Evolutionary conservation across 140 eudicot genomes (phyloP).

Genomic region (Senecio squalidus): DNA sequence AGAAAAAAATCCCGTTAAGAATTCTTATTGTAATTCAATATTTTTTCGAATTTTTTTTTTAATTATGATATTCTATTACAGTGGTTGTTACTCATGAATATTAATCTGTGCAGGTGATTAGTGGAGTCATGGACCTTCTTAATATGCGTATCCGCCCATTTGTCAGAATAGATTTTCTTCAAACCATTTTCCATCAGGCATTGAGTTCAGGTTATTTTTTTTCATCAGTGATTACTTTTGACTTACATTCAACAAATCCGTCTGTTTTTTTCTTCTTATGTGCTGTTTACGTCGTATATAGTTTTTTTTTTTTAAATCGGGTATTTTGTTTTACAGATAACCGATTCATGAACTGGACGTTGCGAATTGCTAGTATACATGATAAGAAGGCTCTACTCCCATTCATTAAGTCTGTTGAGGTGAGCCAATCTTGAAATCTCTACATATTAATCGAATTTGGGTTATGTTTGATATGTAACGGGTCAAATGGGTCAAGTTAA

Average conservation of each 20-base stretch:
- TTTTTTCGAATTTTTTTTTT: too few species aligned
- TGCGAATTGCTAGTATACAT: constrained; percentile 67
- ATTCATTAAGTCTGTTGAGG: constrained; percentile 76
- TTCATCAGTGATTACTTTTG: not conserved
- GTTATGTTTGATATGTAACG: too few species aligned
- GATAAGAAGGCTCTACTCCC: constrained; percentile 69
- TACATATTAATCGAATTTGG: too few species aligned
- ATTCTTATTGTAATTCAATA: too few species aligned
- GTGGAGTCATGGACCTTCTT: constrained; percentile 71
- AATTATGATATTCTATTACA: too few species aligned
- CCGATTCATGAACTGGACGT: constrained; percentile 75
- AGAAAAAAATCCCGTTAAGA: not conserved
- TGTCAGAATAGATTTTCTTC: constrained; percentile 82
- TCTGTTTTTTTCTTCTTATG: not conserved
- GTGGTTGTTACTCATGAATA: constrained; percentile 14
- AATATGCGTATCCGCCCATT: constrained; percentile 67
- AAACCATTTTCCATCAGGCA: constrained; percentile 61
- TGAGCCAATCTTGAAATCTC: constrained; percentile 17
- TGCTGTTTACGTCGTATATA: not conserved
- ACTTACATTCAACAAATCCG: not conserved
- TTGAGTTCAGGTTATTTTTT: constrained; percentile 59
- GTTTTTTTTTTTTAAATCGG: not conserved
- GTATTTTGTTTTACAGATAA: constrained; percentile 43
- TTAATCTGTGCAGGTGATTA: constrained; percentile 53
- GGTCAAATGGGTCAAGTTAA: too few species aligned